Evolutionary conservation across 805 yeast species (phyloP), one percentile per base, ranked within the genome.

Genomic region (Starmerella bombicola): DNA sequence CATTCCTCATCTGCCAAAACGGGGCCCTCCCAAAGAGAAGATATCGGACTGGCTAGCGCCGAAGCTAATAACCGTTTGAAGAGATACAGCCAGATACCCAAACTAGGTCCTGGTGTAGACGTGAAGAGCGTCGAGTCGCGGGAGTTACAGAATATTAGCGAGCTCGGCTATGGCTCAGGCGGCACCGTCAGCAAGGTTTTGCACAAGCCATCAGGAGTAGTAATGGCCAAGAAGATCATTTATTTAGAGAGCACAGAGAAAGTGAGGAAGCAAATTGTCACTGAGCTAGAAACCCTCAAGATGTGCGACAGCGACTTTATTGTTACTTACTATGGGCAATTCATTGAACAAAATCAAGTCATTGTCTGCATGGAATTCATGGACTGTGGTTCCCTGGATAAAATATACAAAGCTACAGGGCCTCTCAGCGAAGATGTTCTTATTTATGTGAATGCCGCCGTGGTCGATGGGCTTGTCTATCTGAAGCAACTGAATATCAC

Each of bases 301-400:
- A 93, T 82, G 55, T 88, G 96, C 55, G 55, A 77, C 74, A 51
- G 71, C 41, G 83, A 83, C 3, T 81, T 73, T 53, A 86, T 91
- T 34, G 80, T 88, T 37, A 83, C 81, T 34, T 91, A 86, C 58
- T 88, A 78, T 60, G 97, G 97, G 6, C 94, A 95, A 0, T 81
- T 78, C 55, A 70, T 84, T 38, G 76, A 76, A 45, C 44, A 55
- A 24, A 71, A 70, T 54, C 81, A 83, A 46, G 86, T 91, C 15
- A 78, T 84, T 12, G 80, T 91, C 46, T 80, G 94, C 57, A 85
- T 86, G 93, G 97, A 88, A 61, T 86, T 82, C 61, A 82, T 88
- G 74, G 94, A 88, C 60, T 82, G 95, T 60, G 88, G 95, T 0
- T 84, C 96, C 0, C 66, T 88, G 28, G 97, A 91, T 57, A 76